Evolutionary conservation across 2,329 filamentous ascomycete genomes (phyloP).

Genomic region (Colletotrichum spinosum): DNA sequence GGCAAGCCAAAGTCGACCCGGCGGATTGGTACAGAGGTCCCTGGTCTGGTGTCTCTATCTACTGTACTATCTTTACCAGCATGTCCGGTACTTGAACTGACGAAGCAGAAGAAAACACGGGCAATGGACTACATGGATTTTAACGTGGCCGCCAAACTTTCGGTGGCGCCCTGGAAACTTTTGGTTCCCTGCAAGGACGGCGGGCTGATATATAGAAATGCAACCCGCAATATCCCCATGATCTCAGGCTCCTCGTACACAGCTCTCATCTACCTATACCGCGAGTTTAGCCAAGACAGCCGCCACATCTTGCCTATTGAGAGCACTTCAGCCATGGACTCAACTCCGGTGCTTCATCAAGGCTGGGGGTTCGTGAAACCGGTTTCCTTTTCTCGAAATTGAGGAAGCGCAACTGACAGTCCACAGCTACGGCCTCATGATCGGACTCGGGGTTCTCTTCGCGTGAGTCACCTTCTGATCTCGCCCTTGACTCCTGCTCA

Average conservation of each 20-base stretch:
- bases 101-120: not conserved
- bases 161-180: too few relatives aligned
- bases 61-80: constrained; percentile 1
- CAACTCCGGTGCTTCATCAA: constrained; percentile 33
- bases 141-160: too few relatives aligned
- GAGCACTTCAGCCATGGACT: constrained; percentile 16
- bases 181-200: too few relatives aligned
- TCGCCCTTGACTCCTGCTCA: not conserved
- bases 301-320: too few relatives aligned
- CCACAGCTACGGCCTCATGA: constrained; percentile 37
- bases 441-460: constrained; percentile 35
- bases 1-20: not conserved
- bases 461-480: constrained; percentile 10
- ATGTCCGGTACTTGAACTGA: not conserved
- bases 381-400: not conserved
- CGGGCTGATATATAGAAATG: too few relatives aligned
- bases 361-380: constrained; percentile 33
- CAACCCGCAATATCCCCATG: not conserved
- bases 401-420: not conserved
- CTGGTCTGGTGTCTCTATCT: not conserved
- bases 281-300: not conserved
- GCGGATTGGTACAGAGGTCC: not conserved
- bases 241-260: not conserved
- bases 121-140: constrained; percentile 3
- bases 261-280: not conserved